Conservation (phyloP, 108 stramenopile genomes). For the Skeletonema menzelii region DNA sequence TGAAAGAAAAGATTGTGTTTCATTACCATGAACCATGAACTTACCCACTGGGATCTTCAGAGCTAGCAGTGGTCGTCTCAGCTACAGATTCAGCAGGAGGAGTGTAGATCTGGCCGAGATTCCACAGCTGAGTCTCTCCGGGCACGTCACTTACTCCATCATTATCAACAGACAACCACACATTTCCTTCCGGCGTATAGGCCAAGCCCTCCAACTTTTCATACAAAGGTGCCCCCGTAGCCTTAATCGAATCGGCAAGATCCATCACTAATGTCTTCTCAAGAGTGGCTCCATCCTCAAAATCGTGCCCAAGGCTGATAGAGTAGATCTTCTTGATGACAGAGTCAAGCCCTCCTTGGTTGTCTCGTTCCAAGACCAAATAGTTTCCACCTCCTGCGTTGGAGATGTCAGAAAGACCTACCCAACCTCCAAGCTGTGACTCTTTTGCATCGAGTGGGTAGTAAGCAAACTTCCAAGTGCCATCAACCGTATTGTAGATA, state of each 20-base stretch:
- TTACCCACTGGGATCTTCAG: not conserved
- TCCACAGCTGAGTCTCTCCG: constrained; percentile 14
- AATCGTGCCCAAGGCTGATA: constrained; percentile 45
- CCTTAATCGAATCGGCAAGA: constrained; percentile 29
- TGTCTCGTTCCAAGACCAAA: constrained; percentile 74
- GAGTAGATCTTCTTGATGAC: constrained; percentile 63
- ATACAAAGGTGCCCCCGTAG: constrained; percentile 23
- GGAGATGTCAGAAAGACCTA: constrained; percentile 70
- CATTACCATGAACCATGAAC: not conserved
- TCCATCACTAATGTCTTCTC: constrained; percentile 53
- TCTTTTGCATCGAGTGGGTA: constrained; percentile 60
- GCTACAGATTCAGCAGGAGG: not conserved
- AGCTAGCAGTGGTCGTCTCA: too few relatives aligned
- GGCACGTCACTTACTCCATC: constrained; percentile 67
- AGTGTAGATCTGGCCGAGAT: constrained; percentile 2
- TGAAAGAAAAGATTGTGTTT: not conserved
- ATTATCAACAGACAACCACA: constrained; percentile 73
- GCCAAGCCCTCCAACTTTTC: constrained; percentile 79
- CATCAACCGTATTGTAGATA: constrained; percentile 44
- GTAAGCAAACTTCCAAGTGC: constrained; percentile 48
- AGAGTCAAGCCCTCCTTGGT: constrained; percentile 71
- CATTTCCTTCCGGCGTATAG: constrained; percentile 33
- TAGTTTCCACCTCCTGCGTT: constrained; percentile 49
- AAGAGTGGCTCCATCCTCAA: constrained; percentile 38
- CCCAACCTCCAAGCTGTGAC: constrained; percentile 75